These are phyloP conservation scores for Mucor lusitanicus DNA, from an alignment of 371 early-diverging fungal genomes.

Conservation along the genomic window DNA sequence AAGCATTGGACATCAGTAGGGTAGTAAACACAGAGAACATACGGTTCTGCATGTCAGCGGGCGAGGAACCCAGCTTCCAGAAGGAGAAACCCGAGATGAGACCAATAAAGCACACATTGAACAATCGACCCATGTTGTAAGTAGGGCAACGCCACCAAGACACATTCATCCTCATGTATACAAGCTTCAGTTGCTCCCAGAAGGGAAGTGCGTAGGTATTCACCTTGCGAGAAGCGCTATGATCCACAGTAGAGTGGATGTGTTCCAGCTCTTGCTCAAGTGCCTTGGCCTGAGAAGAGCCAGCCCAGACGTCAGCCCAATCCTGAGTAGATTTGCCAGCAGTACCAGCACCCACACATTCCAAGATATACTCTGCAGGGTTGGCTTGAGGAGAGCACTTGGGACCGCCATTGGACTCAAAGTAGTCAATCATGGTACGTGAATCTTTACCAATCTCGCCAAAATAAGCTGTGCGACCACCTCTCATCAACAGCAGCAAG, in stretches of 20 bases:
- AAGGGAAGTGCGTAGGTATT: conserved; percentile 41
- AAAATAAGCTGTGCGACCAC: conserved; percentile 80
- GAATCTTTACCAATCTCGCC: conserved; percentile 71
- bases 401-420: conserved; percentile 65
- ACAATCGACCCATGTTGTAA: conserved; percentile 69
- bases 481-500: conserved; percentile 75
- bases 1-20: conserved; percentile 61
- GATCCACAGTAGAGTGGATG: conserved; percentile 28
- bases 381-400: conserved; percentile 62
- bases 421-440: conserved; percentile 58
- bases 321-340: conserved; percentile 58
- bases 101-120: conserved; percentile 54
- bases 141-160: conserved; percentile 69
- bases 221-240: conserved; percentile 10
- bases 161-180: conserved; percentile 64
- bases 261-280: conserved; percentile 41
- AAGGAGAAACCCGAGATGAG: conserved; percentile 80
- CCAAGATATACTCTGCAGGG: conserved; percentile 75
- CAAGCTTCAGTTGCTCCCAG: conserved; percentile 53
- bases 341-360: conserved; percentile 65
- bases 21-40: conserved; percentile 77
- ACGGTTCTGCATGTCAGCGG: conserved; percentile 75
- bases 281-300: conserved; percentile 49
- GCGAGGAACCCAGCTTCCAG: conserved; percentile 60
- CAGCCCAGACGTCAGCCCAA: conserved; percentile 67